Evolutionary conservation across 139 green algal genomes (phyloP).

Genomic region (Chlamydomonas schloesseri): DNA sequence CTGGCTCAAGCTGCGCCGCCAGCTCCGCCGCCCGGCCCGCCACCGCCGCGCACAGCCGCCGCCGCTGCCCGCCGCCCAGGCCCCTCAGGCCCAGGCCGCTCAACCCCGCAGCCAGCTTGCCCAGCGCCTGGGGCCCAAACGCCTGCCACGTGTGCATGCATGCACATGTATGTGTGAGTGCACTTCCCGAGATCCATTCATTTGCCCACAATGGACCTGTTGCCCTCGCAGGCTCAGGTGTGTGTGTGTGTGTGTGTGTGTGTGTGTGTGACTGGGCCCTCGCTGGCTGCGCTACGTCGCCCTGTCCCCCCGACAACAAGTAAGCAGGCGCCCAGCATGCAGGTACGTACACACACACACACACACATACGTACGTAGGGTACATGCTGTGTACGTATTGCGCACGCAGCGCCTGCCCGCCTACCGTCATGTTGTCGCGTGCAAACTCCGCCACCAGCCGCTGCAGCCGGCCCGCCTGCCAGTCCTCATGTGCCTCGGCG

Average conservation of each 20-base stretch:
- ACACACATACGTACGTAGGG: background rate
- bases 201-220: background rate
- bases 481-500: background rate
- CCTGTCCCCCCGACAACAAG: too few relatives aligned
- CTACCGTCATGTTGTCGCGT: background rate
- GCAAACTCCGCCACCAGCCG: background rate
- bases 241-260: background rate
- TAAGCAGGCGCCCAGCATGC: too few relatives aligned
- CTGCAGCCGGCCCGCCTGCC: background rate
- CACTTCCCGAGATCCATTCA: background rate
- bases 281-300: too few relatives aligned
- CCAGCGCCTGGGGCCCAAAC: constrained; percentile 31
- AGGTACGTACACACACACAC: background rate
- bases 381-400: too few relatives aligned
- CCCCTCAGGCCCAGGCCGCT: background rate
- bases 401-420: background rate
- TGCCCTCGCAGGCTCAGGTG: background rate
- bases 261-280: too few relatives aligned
- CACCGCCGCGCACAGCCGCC: background rate
- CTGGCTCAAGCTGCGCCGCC: background rate
- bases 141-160: background rate
- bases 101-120: constrained; percentile 25
- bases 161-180: too few relatives aligned
- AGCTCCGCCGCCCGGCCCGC: background rate
- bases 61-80: background rate